Evolutionary conservation across 2,329 filamentous ascomycete species (phyloP), one percentile per base, ranked within the genome.

Genomic region (Penicillium sp.): DNA sequence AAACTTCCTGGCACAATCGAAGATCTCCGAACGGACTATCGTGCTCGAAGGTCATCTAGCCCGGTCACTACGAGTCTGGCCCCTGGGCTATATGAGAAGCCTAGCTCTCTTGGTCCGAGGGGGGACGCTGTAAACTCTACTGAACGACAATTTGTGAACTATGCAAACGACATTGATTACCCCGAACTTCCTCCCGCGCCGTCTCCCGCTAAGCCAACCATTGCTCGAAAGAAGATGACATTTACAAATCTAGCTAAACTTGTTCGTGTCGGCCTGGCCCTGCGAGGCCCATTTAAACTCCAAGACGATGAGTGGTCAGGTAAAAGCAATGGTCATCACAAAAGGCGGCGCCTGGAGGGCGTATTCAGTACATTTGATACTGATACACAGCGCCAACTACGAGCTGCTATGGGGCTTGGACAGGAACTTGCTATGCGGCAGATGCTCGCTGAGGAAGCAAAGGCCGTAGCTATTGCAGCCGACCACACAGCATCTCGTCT

Each of bases 391-490:
- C 67, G 72, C 57, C 72, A 76, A 56, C 53, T 79, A 51, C 67
- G 71, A 55, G 73, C 71, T 42, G 74, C 72, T 27, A 62, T 78
- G 41, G 65, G 70, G 9, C 70, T 78, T 58, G 76, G 73, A 8
- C 74, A 78, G 56, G 67, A 74, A 51, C 66, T 78, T 48, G 75
- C 72, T 10, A 76, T 69, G 57, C 65, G 68, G 41, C 69, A 69
- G 41, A 63, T 60, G 48, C 47, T 60, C 35, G 47, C 55, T 7
- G 50, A 57, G 29, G 38, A 42, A 32, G 58, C 61, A 43, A 32
- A 49, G 39, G 54, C 55, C 40, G 39, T 38, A 3, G 45, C 51
- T 27, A 32, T 44, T 7, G 51, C 39, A 38, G 51, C 51, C 48
- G 40, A 40, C 27, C 49, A 7, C 42, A 52, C 43, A 29, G 51